Evolutionary conservation across 2,329 filamentous ascomycete genomes (phyloP).

Genomic region (Aspergillus amoenus): DNA sequence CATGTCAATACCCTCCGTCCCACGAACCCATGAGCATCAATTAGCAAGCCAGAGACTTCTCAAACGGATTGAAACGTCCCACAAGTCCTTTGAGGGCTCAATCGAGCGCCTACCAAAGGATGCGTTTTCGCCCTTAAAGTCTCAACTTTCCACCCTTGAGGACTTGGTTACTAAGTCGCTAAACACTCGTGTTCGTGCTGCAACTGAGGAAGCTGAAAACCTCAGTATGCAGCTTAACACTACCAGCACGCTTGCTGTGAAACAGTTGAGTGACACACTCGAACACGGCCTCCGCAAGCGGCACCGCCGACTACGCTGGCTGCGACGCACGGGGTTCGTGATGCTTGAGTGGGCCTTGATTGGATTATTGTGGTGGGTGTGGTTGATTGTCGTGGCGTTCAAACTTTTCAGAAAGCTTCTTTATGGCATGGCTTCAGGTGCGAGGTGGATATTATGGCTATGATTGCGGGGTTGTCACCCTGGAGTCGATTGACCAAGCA

Average conservation of each 20-base stretch:
- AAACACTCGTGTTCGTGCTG: constrained; percentile 61
- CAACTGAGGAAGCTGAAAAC: constrained; percentile 76
- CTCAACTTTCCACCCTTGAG: constrained; percentile 45
- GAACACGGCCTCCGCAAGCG: constrained; percentile 68
- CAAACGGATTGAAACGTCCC: constrained; percentile 46
- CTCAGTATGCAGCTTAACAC: constrained; percentile 74
- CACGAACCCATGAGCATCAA: constrained; percentile 53
- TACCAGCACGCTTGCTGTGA: constrained; percentile 74
- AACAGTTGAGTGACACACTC: constrained; percentile 75
- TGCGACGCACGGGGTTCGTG: constrained; percentile 74
- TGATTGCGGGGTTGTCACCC: constrained; percentile 35
- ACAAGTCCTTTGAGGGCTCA: constrained; percentile 43
- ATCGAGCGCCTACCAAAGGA: constrained; percentile 48
- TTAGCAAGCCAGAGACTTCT: constrained; percentile 55
- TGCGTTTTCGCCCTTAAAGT: constrained; percentile 46
- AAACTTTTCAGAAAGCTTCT: constrained; percentile 65
- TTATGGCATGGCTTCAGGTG: constrained; percentile 57
- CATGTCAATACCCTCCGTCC: constrained; percentile 40
- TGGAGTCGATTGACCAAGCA: background rate
- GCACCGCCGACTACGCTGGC: constrained; percentile 71
- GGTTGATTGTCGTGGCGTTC: constrained; percentile 80
- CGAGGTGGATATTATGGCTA: constrained; percentile 85
- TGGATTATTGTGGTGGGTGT: constrained; percentile 90
- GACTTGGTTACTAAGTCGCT: constrained; percentile 50
- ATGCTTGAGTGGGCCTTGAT: constrained; percentile 84